Evolutionary conservation across 805 yeast genomes (phyloP), one percentile per base, ranked within the genome.

Genomic region (Yarrowia phangngaensis): DNA sequence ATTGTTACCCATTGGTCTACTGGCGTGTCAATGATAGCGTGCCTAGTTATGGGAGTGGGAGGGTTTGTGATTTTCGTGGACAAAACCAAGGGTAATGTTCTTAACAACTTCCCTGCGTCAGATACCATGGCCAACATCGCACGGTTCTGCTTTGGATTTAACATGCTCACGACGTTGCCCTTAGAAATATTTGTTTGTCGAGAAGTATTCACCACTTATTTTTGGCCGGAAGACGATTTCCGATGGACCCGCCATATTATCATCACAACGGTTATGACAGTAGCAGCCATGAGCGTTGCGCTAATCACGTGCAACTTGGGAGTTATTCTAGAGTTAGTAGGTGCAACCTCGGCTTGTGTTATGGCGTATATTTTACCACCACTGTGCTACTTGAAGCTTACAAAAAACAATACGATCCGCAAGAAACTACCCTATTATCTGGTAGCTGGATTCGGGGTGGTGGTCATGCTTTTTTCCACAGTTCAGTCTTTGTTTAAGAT

Each of bases 291-390:
- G 89, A 59, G 76, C 0, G 80, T 87, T 2, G 74, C 97, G 0
- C 67, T 90, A 23, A 65, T 79, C 51, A 86, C 96, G 0, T 89
- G 96, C 60, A 86, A 88, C 55, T 70, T 89, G 50, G 97, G 97
- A 1, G 84, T 92, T 9, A 81, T 90, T 20, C 70, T 89, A 30
- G 97, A 90, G 60, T 71, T 89, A 3, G 88, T 87, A 23, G 97
- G 97, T 2, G 89, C 96, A 0, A 83, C 95, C 0, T 83, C 95
- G 0, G 97, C 97, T 0, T 86, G 95, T 14, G 70, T 84, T 28
- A 81, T 90, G 24, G 97, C 97, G 0, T 89, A 85, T 61, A 86
- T 89, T 16, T 67, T 89, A 13, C 97, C 97, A 0, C 95, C 96
- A 3, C 62, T 82, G 62, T 89, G 96, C 58, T 84, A 74, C 58